Percentiles rank a stretch among this genome's conserved stretches.
phyloP scores from a whole-genome alignment of 805 yeast species.

The Ogataea parapolymorpha region DNA sequence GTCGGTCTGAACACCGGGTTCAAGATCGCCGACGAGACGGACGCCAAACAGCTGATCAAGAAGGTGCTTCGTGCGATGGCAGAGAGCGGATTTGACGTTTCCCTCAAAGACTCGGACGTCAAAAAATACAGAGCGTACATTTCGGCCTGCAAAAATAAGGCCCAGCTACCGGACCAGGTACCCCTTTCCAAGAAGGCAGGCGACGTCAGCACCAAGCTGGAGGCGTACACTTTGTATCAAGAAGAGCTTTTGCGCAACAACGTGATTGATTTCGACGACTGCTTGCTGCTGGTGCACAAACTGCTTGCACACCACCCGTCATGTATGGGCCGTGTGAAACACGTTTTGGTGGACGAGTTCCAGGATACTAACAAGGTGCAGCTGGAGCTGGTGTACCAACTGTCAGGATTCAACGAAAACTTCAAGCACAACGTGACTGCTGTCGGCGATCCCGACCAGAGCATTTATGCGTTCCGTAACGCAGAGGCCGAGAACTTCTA shows the following conservation, averaged over 20 bases:
- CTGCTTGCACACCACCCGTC: constrained; percentile 44
- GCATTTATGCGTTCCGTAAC: constrained; percentile 84
- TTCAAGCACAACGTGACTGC: constrained; percentile 63
- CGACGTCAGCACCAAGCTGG: constrained; percentile 32
- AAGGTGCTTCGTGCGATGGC: constrained; percentile 29
- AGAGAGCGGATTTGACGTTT: constrained; percentile 12
- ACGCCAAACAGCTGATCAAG: constrained; percentile 45
- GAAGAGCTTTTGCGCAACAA: constrained; percentile 38
- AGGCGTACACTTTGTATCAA: constrained; percentile 54
- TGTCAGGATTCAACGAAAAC: constrained; percentile 41
- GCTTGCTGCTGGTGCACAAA: constrained; percentile 53
- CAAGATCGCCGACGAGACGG: constrained; percentile 65
- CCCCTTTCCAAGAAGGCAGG: constrained; percentile 21
- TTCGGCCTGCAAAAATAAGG: constrained; percentile 56
- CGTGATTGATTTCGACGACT: constrained; percentile 79
- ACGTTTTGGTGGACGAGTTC: constrained; percentile 88
- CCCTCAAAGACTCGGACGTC: constrained; percentile 36
- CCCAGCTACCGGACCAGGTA: constrained; percentile 40
- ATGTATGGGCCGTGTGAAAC: constrained; percentile 50
- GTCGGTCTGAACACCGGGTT: constrained; percentile 42
- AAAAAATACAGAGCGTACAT: constrained; percentile 43
- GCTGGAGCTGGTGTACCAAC: constrained; percentile 56
- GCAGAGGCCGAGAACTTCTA: constrained; percentile 70
- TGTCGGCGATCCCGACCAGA: constrained; percentile 96
- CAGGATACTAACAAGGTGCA: constrained; percentile 88